Evolutionary conservation across 306 rosid species (phyloP).

Genomic region (Purshia tridentata): DNA sequence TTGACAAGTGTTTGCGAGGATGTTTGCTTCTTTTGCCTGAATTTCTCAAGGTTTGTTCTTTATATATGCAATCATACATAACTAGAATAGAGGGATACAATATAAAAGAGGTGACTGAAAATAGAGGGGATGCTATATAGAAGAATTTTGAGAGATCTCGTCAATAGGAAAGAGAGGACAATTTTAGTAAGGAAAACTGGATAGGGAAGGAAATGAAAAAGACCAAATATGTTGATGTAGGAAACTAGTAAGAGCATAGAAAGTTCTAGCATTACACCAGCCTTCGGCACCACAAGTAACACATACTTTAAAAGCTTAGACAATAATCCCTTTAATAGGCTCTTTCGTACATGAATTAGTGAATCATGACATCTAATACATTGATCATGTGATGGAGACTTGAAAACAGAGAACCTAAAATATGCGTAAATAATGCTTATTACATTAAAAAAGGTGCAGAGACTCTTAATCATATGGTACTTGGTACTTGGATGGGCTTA

Average conservation of each 20-base stretch:
- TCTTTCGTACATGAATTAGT: too few relatives aligned
- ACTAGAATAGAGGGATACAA: not conserved
- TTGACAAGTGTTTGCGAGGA: conserved; percentile 89
- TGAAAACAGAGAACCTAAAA: too few relatives aligned
- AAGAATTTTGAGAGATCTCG: not conserved
- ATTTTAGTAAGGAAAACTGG: not conserved
- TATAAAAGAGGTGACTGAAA: not conserved
- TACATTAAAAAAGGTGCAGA: too few relatives aligned
- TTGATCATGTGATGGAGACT: too few relatives aligned
- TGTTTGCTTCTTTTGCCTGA: conserved; percentile 93
- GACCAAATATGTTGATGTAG: not conserved
- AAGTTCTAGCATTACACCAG: not conserved
- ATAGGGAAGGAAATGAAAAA: not conserved
- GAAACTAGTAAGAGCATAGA: not conserved
- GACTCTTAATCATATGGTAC: too few relatives aligned
- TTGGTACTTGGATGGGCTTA: too few relatives aligned
- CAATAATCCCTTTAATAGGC: too few relatives aligned
- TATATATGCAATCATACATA: not conserved
- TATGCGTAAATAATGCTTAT: too few relatives aligned
- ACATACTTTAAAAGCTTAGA: too few relatives aligned
- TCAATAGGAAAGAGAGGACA: not conserved
- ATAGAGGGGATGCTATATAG: not conserved
- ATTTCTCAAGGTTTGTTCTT: conserved; percentile 75
- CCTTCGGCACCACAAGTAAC: not conserved
- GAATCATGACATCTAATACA: too few relatives aligned